Conservation (phyloP, 2,329 filamentous ascomycete genomes). For the Fusarium devonianum region DNA sequence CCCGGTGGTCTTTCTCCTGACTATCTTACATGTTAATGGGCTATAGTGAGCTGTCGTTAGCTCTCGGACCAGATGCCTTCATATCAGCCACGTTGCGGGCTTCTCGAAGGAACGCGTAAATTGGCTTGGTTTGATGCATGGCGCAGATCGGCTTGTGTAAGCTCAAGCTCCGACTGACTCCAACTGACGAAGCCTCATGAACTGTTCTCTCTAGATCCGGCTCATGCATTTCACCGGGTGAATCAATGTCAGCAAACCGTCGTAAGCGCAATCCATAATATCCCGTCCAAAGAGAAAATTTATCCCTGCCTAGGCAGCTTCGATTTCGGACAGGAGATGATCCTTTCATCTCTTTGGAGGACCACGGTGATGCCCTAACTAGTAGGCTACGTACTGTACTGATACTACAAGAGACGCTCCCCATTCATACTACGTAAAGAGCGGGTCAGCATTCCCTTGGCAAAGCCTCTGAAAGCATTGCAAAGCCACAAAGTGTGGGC, state of each 20-base stretch:
- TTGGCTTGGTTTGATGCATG: slow-evolving; percentile 8
- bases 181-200: too few species aligned
- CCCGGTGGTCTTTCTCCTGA: neutral
- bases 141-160: slow-evolving; percentile 1
- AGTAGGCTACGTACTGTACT: too few species aligned
- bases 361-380: too few species aligned
- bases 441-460: slow-evolving; percentile 11
- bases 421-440: neutral
- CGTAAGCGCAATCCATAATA: too few species aligned
- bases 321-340: too few species aligned
- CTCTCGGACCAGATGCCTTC: neutral
- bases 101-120: slow-evolving; percentile 1
- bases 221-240: too few species aligned
- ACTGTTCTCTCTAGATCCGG: too few species aligned
- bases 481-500: slow-evolving; percentile 24
- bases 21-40: neutral
- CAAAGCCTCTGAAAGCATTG: slow-evolving; percentile 1
- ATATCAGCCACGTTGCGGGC: neutral
- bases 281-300: too few species aligned
- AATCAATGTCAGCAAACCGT: too few species aligned
- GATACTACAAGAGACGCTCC: too few species aligned
- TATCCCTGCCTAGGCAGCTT: too few species aligned
- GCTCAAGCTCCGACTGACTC: slow-evolving; percentile 1
- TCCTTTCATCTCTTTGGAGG: too few species aligned
- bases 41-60: neutral